Evolutionary conservation across 257 asterid species (phyloP).

Genomic region (Solanum phureja): DNA sequence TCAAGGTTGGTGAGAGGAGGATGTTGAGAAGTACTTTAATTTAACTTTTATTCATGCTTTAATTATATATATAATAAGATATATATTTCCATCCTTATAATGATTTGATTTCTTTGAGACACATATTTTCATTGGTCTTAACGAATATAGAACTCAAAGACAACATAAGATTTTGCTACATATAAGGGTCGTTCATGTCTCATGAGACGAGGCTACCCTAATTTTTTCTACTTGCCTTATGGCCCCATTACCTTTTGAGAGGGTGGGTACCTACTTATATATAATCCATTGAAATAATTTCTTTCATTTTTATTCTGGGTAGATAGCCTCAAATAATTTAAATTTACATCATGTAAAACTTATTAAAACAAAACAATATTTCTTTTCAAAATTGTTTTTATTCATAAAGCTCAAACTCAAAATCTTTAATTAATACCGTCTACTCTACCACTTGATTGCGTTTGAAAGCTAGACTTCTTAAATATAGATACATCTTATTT

Average conservation of each 20-base stretch:
- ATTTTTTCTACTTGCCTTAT: neutral
- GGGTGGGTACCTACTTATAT: neutral
- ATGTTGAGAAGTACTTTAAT: neutral
- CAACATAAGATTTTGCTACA: neutral
- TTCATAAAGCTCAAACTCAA: neutral
- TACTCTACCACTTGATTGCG: neutral
- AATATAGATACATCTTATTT: neutral
- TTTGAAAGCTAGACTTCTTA: neutral
- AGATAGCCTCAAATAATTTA: accelerated
- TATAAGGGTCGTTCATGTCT: neutral
- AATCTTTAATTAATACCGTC: neutral
- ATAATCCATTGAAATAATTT: neutral
- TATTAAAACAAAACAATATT: neutral
- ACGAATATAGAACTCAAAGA: neutral
- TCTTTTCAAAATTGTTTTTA: neutral
- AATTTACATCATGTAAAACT: neutral
- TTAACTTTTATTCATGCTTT: neutral
- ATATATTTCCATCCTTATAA: neutral
- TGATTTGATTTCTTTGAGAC: neutral
- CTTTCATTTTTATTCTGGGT: too few relatives aligned
- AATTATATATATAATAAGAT: neutral
- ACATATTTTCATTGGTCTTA: neutral
- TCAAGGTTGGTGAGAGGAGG: neutral
- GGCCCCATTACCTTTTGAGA: neutral
- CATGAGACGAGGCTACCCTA: constrained; percentile 1